A percentile compares a stretch with the other conserved stretches of the same genome.
Conservation (phyloP, 257 asterid species). For the Haberlea rhodopensis region DNA sequence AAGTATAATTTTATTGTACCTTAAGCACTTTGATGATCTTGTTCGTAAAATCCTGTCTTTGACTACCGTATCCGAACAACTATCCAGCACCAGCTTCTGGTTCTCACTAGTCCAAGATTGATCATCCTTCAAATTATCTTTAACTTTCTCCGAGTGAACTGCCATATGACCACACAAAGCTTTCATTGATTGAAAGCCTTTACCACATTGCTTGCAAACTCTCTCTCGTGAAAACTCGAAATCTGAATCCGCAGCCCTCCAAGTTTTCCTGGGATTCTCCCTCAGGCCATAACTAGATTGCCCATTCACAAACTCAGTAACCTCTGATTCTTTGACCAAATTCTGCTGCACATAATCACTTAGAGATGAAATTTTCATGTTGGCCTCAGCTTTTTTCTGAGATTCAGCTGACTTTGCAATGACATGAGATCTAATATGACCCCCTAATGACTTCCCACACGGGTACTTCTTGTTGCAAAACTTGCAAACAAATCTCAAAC, state of each 20-base stretch:
- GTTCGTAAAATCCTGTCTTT: conserved; percentile 48
- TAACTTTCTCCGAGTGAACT: conserved; percentile 79
- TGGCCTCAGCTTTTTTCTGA: conserved; percentile 38
- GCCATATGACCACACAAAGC: conserved; percentile 99
- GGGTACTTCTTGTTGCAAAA: conserved; percentile 62
- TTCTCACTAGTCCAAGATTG: conserved; percentile 76
- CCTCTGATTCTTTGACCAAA: no score
- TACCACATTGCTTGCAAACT: conserved; percentile 90
- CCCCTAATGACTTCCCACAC: conserved; percentile 86
- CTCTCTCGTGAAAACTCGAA: conserved; percentile 49
- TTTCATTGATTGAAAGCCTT: conserved; percentile 80
- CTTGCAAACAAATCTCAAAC: conserved; percentile 57
- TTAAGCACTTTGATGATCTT: conserved; percentile 42
- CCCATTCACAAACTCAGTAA: conserved; percentile 41
- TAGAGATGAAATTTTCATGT: conserved; percentile 34
- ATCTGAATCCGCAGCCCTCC: conserved; percentile 55
- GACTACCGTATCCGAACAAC: conserved; percentile 58
- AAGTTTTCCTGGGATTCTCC: conserved; percentile 85
- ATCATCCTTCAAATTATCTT: conserved; percentile 53
- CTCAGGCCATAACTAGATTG: conserved; percentile 63
- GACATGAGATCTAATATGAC: conserved; percentile 82
- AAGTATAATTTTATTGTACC: conserved; percentile 43
- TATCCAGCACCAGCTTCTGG: conserved; percentile 54
- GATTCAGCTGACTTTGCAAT: conserved; percentile 56
- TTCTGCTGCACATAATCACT: conserved; percentile 19